phyloP scores from a whole-genome alignment of 2,329 filamentous ascomycete genomes.

The Gremmenia infestans region DNA sequence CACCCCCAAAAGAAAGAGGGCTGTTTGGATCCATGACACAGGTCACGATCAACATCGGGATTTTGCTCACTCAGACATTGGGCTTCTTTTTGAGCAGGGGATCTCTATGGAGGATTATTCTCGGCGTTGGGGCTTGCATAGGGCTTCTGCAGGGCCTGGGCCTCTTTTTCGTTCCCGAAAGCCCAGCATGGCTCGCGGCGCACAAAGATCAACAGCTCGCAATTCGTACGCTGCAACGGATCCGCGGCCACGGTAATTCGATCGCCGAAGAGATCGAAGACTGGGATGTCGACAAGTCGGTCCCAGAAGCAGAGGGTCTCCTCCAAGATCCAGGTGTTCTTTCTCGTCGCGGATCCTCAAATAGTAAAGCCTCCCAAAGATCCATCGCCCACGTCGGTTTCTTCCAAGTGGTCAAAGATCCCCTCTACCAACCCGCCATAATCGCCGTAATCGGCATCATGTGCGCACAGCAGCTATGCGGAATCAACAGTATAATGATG shows the following conservation, averaged over 20 bases:
- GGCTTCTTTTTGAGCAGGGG: slow-evolving; percentile 84
- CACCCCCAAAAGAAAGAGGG: slow-evolving; percentile 68
- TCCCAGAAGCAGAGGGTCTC: slow-evolving; percentile 27
- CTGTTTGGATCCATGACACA: slow-evolving; percentile 85
- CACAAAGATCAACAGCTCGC: slow-evolving; percentile 57
- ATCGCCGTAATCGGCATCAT: slow-evolving; percentile 85
- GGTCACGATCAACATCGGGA: slow-evolving; percentile 88
- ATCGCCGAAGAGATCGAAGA: slow-evolving; percentile 67
- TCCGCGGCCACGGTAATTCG: slow-evolving; percentile 65
- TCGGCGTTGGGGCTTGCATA: slow-evolving; percentile 67
- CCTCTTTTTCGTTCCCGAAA: slow-evolving; percentile 76
- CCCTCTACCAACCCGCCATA: slow-evolving; percentile 66
- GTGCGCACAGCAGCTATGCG: slow-evolving; percentile 87
- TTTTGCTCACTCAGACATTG: slow-evolving; percentile 74
- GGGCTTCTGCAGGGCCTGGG: slow-evolving; percentile 63
- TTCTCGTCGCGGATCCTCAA: slow-evolving; percentile 19
- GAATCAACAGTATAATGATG: slow-evolving; percentile 97
- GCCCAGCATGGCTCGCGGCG: slow-evolving; percentile 78
- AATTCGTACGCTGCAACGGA: slow-evolving; percentile 63
- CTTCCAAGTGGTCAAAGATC: slow-evolving; percentile 60
- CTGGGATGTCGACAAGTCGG: slow-evolving; percentile 45
- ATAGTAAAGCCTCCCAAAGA: slow-evolving; percentile 26
- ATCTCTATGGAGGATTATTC: slow-evolving; percentile 75
- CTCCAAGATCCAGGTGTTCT: slow-evolving; percentile 19
- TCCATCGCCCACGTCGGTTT: slow-evolving; percentile 49